phyloP scores from a whole-genome alignment of 2,329 filamentous ascomycete species.

The Fusarium chaquense region DNA sequence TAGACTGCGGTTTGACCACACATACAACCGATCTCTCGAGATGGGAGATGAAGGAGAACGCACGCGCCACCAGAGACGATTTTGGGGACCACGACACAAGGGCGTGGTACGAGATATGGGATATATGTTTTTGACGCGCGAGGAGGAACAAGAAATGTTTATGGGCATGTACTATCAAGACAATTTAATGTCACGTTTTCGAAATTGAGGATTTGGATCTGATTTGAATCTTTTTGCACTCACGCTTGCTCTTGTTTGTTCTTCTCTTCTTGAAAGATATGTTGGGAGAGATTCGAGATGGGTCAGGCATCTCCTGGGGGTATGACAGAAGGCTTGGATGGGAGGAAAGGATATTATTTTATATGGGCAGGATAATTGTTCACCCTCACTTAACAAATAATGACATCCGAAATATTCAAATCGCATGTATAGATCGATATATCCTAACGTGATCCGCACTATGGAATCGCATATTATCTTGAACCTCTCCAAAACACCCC shows the following conservation, averaged over 20 bases:
- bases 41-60: conserved; percentile 28
- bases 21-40: conserved; percentile 34
- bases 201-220: conserved; percentile 37
- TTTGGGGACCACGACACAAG: conserved; percentile 37
- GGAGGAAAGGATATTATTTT: neutral
- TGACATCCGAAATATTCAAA: neutral
- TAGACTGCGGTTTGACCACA: conserved; percentile 44
- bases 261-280: neutral
- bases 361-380: neutral
- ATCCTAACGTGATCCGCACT: conserved; percentile 16
- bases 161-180: conserved; percentile 47
- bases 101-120: conserved; percentile 40
- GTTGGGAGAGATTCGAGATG: neutral
- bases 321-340: neutral
- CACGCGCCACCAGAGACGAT: conserved; percentile 37
- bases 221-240: conserved; percentile 9
- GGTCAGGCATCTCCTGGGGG: neutral
- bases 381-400: neutral
- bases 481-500: conserved; percentile 35
- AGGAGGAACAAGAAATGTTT: conserved; percentile 38
- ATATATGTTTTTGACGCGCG: conserved; percentile 35
- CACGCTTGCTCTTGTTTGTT: neutral
- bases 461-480: conserved; percentile 30
- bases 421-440: conserved; percentile 26
- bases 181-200: conserved; percentile 34